Percentiles rank a stretch among this genome's conserved stretches.
These are phyloP conservation scores for Phytophthora ramorum DNA, from an alignment of 352 stramenopile species.

Conservation along the genomic window DNA sequence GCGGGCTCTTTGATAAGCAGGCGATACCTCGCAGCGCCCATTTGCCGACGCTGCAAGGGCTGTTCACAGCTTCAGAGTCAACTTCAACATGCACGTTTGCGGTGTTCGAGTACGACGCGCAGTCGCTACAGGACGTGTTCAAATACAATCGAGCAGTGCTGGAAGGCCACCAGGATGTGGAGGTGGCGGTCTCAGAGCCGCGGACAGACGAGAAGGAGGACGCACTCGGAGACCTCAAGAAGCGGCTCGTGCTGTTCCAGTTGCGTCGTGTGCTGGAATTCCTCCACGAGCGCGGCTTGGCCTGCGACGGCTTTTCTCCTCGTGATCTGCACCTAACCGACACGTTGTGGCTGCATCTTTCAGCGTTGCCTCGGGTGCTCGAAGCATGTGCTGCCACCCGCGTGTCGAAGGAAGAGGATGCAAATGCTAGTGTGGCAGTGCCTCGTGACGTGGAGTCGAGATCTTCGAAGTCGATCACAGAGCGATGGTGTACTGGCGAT, in stretches of 20 bases:
- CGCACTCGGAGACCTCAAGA: conserved; percentile 59
- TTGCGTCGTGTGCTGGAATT: conserved; percentile 53
- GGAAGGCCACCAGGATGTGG: conserved; percentile 34
- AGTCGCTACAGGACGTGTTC: conserved; percentile 74
- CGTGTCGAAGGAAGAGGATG: neutral
- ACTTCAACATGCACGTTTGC: conserved; percentile 41
- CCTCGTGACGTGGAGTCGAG: conserved; percentile 22
- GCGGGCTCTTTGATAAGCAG: conserved; percentile 29
- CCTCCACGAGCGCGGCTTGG: conserved; percentile 50
- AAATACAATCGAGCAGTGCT: conserved; percentile 75
- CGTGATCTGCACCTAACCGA: conserved; percentile 56
- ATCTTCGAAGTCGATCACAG: conserved; percentile 62
- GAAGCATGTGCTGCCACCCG: conserved; percentile 4
- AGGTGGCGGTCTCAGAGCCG: conserved; percentile 17
- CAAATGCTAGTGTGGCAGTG: neutral
- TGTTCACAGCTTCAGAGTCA: conserved; percentile 25
- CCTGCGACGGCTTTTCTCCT: conserved; percentile 51
- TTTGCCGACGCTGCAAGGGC: conserved; percentile 46
- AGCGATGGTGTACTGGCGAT: conserved; percentile 90
- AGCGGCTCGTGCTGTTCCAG: conserved; percentile 77
- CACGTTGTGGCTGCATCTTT: conserved; percentile 58
- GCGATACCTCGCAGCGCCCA: conserved; percentile 39
- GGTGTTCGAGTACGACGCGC: conserved; percentile 72
- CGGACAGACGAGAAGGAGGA: conserved; percentile 28
- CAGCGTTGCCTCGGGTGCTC: conserved; percentile 38